phyloP scores from a whole-genome alignment of 805 yeast species.

The Myxozyma mucilagina region DNA sequence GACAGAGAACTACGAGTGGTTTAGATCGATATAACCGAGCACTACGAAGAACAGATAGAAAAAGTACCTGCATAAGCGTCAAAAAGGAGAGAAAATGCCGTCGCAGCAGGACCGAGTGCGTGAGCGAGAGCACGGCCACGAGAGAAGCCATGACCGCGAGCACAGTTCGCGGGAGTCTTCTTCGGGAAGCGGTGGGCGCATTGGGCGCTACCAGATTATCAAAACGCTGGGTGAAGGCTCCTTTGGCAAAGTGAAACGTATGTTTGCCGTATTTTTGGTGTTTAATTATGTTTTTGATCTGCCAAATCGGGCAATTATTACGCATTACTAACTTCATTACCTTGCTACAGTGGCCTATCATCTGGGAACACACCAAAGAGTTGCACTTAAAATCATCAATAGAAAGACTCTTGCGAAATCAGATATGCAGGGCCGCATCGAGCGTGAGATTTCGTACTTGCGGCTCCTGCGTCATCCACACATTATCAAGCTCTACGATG shows the following conservation, averaged over 20 bases:
- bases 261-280: slow-evolving; percentile 42
- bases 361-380: slow-evolving; percentile 85
- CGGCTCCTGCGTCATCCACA: slow-evolving; percentile 91
- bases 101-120: slow-evolving; percentile 9
- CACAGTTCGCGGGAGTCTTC: neutral
- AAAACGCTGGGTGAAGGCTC: slow-evolving; percentile 95
- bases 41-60: too few relatives aligned
- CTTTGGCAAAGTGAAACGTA: slow-evolving; percentile 91
- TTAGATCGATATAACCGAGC: too few relatives aligned
- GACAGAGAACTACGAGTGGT: too few relatives aligned
- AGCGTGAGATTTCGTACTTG: slow-evolving; percentile 88
- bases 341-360: slow-evolving; percentile 48
- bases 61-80: too few relatives aligned
- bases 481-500: slow-evolving; percentile 92
- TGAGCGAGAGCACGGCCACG: slow-evolving; percentile 5
- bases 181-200: slow-evolving; percentile 42
- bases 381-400: slow-evolving; percentile 90
- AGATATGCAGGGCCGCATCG: slow-evolving; percentile 96
- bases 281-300: neutral
- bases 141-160: slow-evolving; percentile 2
- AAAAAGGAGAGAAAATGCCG: neutral
- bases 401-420: slow-evolving; percentile 88
- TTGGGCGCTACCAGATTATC: slow-evolving; percentile 91
- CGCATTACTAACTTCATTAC: neutral
- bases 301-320: neutral